Evolutionary conservation across 768 basidiomycete genomes (phyloP).

Genomic region (Kwoniella dejecticola): DNA sequence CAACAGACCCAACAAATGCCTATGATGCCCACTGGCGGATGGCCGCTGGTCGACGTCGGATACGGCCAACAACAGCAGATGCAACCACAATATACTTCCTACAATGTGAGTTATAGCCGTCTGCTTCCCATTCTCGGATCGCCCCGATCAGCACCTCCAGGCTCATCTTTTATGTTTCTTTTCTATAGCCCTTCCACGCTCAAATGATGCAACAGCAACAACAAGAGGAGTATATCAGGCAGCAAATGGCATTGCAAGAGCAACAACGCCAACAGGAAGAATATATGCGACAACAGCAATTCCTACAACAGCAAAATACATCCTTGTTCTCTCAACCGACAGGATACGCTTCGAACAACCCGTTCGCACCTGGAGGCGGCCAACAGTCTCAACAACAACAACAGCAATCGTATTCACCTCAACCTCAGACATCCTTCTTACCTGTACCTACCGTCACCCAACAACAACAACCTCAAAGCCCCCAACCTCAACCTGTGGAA

Average conservation of each 20-base stretch:
- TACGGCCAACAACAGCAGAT: constrained; percentile 70
- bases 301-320: constrained; percentile 45
- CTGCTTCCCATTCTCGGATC: no score
- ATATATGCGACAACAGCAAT: constrained; percentile 51
- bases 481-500: constrained; percentile 58
- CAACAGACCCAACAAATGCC: constrained; percentile 61
- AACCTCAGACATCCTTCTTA: constrained; percentile 56
- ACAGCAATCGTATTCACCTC: constrained; percentile 41
- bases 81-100: constrained; percentile 84
- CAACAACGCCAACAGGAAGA: constrained; percentile 56
- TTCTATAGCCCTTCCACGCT: constrained; percentile 67
- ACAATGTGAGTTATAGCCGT: constrained; percentile 75
- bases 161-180: no score
- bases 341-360: constrained; percentile 83
- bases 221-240: constrained; percentile 58
- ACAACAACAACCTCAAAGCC: constrained; percentile 48
- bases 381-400: constrained; percentile 33
- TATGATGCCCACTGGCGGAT: constrained; percentile 45
- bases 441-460: constrained; percentile 23
- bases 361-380: constrained; percentile 66
- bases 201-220: constrained; percentile 75
- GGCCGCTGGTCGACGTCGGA: constrained; percentile 50
- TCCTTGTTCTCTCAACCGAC: constrained; percentile 56
- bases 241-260: constrained; percentile 57
- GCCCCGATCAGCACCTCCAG: no score